These are phyloP conservation scores for Blepharisma japonicum DNA, from an alignment of 73 alveolate species.

Conservation along the genomic window DNA sequence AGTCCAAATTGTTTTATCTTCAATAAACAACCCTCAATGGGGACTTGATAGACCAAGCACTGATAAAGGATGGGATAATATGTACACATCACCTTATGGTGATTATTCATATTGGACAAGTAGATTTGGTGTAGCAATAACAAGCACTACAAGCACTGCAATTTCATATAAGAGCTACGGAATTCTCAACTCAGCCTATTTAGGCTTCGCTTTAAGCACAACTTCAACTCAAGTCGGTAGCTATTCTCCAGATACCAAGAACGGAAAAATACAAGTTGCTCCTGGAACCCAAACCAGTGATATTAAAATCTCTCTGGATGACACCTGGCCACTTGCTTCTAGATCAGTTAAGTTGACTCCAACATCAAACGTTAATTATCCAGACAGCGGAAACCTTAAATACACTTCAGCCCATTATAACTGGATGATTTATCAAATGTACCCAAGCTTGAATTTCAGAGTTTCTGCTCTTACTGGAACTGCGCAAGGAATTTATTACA, in stretches of 20 bases:
- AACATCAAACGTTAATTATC: not conserved
- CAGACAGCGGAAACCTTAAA: not conserved
- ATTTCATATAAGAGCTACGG: not conserved
- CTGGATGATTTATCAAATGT: not conserved
- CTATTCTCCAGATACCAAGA: not conserved
- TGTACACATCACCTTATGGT: not conserved
- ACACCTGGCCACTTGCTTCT: too few relatives aligned
- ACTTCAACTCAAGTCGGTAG: not conserved
- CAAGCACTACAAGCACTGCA: not conserved
- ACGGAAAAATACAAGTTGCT: not conserved
- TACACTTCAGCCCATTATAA: not conserved
- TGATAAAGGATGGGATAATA: not conserved
- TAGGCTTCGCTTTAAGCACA: not conserved
- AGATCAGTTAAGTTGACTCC: not conserved
- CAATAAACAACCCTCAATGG: constrained; percentile 24
- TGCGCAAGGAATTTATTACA: not conserved
- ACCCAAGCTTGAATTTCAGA: not conserved
- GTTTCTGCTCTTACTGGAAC: not conserved
- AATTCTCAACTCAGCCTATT: not conserved
- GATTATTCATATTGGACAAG: constrained; percentile 17
- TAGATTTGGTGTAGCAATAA: not conserved
- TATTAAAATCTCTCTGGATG: not conserved
- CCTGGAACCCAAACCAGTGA: not conserved
- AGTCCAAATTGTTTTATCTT: not conserved
- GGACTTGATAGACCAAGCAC: not conserved